Evolutionary conservation across 305 asterid species (phyloP).

Genomic region (Solanum hybrid): DNA sequence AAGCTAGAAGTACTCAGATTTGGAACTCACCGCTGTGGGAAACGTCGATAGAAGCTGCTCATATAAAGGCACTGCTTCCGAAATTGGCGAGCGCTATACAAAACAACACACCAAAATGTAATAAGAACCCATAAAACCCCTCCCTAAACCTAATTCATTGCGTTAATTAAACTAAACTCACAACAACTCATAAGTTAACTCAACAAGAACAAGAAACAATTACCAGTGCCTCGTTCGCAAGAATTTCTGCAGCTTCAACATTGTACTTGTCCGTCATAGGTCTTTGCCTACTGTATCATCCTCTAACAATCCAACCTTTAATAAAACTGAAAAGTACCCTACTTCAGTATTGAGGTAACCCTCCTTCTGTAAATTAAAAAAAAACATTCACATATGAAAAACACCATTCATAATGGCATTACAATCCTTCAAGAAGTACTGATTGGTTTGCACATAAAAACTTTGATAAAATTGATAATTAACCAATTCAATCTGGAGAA

Average conservation of each 20-base stretch:
- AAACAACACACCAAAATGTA: neutral
- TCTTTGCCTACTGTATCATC: neutral
- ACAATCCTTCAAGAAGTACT: neutral
- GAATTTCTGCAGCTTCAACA: slow-evolving; percentile 69
- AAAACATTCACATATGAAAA: neutral
- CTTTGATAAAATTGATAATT: neutral
- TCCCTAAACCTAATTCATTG: neutral
- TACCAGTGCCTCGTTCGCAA: slow-evolving; percentile 85
- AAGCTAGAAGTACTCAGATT: neutral
- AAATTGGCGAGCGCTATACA: slow-evolving; percentile 58
- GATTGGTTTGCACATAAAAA: neutral
- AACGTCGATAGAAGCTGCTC: slow-evolving; percentile 73
- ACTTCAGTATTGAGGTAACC: neutral
- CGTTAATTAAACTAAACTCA: neutral
- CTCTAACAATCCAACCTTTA: neutral
- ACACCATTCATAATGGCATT: neutral
- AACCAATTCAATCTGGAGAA: neutral
- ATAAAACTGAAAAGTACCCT: neutral
- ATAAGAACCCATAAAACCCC: neutral
- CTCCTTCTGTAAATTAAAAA: neutral
- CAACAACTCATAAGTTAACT: neutral
- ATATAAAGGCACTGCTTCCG: slow-evolving; percentile 68
- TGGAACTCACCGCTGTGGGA: slow-evolving; percentile 62
- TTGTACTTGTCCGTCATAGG: slow-evolving; percentile 22
- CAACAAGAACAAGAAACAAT: neutral